Base-by-base conservation (phyloP, 1,284 basidiomycete genomes). In the Malassezia sp. region DNA sequence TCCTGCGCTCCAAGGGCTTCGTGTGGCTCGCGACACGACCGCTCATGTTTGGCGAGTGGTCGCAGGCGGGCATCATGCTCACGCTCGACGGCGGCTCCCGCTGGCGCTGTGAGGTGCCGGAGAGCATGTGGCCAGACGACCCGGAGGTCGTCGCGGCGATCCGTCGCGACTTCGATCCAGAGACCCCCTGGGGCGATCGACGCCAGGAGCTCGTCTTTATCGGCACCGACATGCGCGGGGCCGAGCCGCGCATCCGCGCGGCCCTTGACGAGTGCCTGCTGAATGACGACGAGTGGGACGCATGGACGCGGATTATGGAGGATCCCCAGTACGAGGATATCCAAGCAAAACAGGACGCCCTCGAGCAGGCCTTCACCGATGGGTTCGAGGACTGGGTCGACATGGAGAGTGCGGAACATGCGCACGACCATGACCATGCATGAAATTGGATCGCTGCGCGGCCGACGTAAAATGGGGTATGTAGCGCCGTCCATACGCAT, bases 1-100 rank as follows among this genome's bases (percentile, higher is more conserved):
- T 75, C 3, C 60, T 75, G 6, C 67, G 74, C 10, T 71, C 70
- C 21, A 75, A 75, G 51, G 71, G 74, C 9, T 75, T 75, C 59
- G 48, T 73, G 28, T 75, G 74, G 74, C 56, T 66, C 6, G 63
- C 63, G 2, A 63, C 61, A 2, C 59, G 63, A 4, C 60, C 61
- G 2, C 22, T 56, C 15, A 55, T 63, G 56, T 71, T 69, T 36
- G 74, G 74, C 26, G 74, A 75, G 45, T 74, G 73, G 74, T 70
- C 66, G 2, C 74, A 74, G 52, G 73, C 74, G 2, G 74, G 74
- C 15, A 66, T 70, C 37, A 67, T 70, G 65, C 65, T 73, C 34
- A 74, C 73, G 0, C 46, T 75, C 12, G 57, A 59, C 11, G 73
- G 72, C 1, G 74, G 73, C 9, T 61, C 58, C 17, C 60, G 66